Evolutionary conservation across 495 filamentous ascomycete genomes (phyloP).

Genomic region (Penicillium coprophilum): DNA sequence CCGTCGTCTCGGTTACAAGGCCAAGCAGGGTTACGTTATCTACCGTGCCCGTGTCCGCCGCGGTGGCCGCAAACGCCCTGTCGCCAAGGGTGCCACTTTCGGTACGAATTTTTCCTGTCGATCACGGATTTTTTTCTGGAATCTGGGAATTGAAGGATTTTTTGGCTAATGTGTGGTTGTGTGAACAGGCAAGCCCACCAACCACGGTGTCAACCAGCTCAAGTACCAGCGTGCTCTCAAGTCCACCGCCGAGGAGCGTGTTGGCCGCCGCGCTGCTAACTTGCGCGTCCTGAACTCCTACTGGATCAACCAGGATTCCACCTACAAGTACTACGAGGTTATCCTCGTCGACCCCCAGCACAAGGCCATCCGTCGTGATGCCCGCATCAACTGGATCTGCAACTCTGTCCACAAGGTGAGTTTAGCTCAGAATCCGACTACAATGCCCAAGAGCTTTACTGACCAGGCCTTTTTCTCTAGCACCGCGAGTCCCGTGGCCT

Average conservation of each 20-base stretch:
- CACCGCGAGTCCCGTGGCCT: slow-evolving; percentile 97
- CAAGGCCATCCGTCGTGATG: slow-evolving; percentile 98
- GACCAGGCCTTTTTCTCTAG: slow-evolving; percentile 33
- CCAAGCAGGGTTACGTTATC: slow-evolving; percentile 99
- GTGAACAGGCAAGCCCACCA: slow-evolving; percentile 90
- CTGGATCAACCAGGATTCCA: slow-evolving; percentile 99
- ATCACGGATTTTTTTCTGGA: not conserved
- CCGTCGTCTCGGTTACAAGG: slow-evolving; percentile 99
- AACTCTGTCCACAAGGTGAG: slow-evolving; percentile 93
- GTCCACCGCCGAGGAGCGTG: slow-evolving; percentile 98
- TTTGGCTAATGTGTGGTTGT: slow-evolving; percentile 14
- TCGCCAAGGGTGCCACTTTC: slow-evolving; percentile 96
- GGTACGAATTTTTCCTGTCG: slow-evolving; percentile 54
- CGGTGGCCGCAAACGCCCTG: slow-evolving; percentile 95
- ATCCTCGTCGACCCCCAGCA: slow-evolving; percentile 99
- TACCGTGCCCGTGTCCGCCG: slow-evolving; percentile 97
- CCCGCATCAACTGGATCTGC: slow-evolving; percentile 99
- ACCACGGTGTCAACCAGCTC: slow-evolving; percentile 99
- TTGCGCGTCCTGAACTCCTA: slow-evolving; percentile 99
- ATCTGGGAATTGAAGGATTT: slow-evolving; percentile 1
- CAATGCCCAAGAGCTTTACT: not conserved
- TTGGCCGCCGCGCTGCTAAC: slow-evolving; percentile 97
- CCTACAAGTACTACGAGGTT: slow-evolving; percentile 99
- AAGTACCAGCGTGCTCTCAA: slow-evolving; percentile 99
- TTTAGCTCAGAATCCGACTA: slow-evolving; percentile 2